phyloP scores from a whole-genome alignment of 768 basidiomycete species.

The Leccinum uliginosum region DNA sequence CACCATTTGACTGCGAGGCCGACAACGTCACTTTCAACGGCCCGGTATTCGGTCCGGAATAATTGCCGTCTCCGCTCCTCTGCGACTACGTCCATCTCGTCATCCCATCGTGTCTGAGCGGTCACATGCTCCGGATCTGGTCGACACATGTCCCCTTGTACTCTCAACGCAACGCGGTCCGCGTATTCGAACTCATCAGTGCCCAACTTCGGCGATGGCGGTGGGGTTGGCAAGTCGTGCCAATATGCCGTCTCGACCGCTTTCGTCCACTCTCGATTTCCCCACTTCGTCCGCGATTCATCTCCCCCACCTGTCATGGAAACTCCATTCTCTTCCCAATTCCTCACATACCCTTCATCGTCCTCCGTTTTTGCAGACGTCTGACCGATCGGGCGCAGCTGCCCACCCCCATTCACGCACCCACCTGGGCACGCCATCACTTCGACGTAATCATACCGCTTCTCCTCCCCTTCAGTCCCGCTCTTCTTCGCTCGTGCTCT shows the following conservation, averaged over 20 bases:
- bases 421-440: constrained; percentile 99
- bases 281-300: constrained; percentile 53
- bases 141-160: constrained; percentile 40
- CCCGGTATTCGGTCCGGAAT: constrained; percentile 78
- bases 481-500: constrained; percentile 31
- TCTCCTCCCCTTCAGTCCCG: constrained; percentile 34
- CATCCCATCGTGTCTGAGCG: constrained; percentile 33
- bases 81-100: constrained; percentile 38
- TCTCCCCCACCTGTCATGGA: constrained; percentile 12
- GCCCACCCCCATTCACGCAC: constrained; percentile 97
- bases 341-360: constrained; percentile 62
- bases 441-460: constrained; percentile 84
- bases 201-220: constrained; percentile 34
- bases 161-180: constrained; percentile 35
- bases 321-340: constrained; percentile 59
- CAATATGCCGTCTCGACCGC: constrained; percentile 84
- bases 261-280: constrained; percentile 76
- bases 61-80: constrained; percentile 41
- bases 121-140: constrained; percentile 27
- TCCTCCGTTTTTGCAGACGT: constrained; percentile 34
- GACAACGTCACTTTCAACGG: constrained; percentile 81
- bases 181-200: constrained; percentile 18
- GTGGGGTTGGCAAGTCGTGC: constrained; percentile 47
- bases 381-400: constrained; percentile 35
- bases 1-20: constrained; percentile 76